Evolutionary conservation across 768 basidiomycete genomes (phyloP).

Genomic region (Gloeopeniophorella convolvens): DNA sequence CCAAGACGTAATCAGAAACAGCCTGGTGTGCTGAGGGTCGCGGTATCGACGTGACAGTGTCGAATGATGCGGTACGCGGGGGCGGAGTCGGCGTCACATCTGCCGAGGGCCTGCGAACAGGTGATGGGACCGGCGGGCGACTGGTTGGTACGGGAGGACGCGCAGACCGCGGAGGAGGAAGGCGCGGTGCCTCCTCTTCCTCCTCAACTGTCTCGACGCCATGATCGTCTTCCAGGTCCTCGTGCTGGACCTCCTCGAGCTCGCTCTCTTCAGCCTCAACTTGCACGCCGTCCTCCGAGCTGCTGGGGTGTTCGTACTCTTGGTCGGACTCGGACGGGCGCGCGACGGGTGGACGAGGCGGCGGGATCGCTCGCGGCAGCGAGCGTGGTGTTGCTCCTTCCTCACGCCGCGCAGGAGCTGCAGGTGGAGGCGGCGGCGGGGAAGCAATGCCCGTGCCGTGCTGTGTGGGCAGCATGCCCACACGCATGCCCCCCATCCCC

Average conservation of each 20-base stretch:
- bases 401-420: not conserved
- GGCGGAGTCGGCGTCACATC: constrained; percentile 4
- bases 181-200: constrained; percentile 40
- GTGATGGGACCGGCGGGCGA: constrained; percentile 11
- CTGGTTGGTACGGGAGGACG: constrained; percentile 25
- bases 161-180: constrained; percentile 32
- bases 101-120: constrained; percentile 1
- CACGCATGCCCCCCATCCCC: constrained; percentile 50
- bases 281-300: constrained; percentile 54
- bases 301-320: constrained; percentile 32
- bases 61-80: constrained; percentile 14
- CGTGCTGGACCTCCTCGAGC: constrained; percentile 56
- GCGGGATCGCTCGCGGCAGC: constrained; percentile 25
- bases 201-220: constrained; percentile 26
- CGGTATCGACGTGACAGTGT: constrained; percentile 20
- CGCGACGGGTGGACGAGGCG: constrained; percentile 29
- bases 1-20: constrained; percentile 30
- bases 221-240: constrained; percentile 36
- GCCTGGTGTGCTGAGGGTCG: constrained; percentile 27
- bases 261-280: constrained; percentile 71
- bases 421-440: constrained; percentile 18
- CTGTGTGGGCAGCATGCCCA: constrained; percentile 44
- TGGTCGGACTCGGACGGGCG: constrained; percentile 38
- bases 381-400: constrained; percentile 26
- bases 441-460: constrained; percentile 5